These are phyloP conservation scores for Miamiensis avidus DNA, from an alignment of 169 alveolate genomes.

Conservation along the genomic window DNA sequence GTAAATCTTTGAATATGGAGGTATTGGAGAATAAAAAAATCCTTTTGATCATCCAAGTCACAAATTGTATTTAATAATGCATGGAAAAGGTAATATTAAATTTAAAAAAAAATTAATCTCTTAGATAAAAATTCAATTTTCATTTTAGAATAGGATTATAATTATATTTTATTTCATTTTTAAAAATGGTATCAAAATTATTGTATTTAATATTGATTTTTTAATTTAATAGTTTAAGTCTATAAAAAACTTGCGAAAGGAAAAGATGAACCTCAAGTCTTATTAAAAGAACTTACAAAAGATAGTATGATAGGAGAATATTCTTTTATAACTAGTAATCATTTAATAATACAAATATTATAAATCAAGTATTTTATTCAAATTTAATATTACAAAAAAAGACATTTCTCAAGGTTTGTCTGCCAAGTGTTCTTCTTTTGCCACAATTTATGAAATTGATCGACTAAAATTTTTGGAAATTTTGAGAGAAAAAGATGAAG, in stretches of 20 bases:
- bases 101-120: too few species aligned
- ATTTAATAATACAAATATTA: too few species aligned
- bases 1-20: background rate
- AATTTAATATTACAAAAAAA: too few species aligned
- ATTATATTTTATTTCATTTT: too few species aligned
- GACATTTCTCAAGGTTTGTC: background rate
- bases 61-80: background rate
- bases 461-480: too few species aligned
- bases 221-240: too few species aligned
- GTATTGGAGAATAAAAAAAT: background rate
- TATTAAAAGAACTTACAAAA: background rate
- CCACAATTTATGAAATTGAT: background rate
- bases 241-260: too few species aligned
- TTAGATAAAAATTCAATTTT: too few species aligned
- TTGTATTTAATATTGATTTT: too few species aligned
- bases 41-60: too few species aligned
- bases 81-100: background rate
- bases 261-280: background rate
- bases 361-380: background rate
- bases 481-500: background rate
- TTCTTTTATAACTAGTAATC: background rate
- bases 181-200: too few species aligned
- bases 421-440: background rate
- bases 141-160: too few species aligned
- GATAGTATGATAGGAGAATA: background rate